These are phyloP conservation scores for Cutaneotrichosporon sp. DNA, from an alignment of 1,284 basidiomycete genomes.

Conservation along the genomic window DNA sequence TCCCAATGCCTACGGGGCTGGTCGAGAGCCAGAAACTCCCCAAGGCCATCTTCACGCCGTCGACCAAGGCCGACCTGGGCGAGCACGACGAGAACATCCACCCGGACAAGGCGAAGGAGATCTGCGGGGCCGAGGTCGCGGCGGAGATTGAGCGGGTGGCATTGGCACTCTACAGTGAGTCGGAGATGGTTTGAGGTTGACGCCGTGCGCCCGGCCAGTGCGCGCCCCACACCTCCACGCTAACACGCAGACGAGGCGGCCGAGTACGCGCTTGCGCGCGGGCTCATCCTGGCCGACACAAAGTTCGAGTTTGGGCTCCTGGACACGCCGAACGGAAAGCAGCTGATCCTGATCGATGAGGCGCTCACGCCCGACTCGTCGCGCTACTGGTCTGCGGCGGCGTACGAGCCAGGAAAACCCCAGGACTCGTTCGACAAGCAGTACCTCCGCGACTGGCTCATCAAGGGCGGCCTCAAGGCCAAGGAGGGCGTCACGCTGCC, in stretches of 20 bases:
- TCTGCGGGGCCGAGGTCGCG: constrained; percentile 48
- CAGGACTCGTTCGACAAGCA: constrained; percentile 98
- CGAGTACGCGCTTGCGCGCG: constrained; percentile 66
- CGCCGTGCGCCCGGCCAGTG: no score
- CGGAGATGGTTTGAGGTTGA: no score
- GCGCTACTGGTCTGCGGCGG: constrained; percentile 83
- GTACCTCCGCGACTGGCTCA: constrained; percentile 86
- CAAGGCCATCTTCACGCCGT: constrained; percentile 88
- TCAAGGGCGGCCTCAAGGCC: constrained; percentile 64
- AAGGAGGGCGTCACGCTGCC: constrained; percentile 71
- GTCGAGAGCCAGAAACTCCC: constrained; percentile 80
- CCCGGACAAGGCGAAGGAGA: constrained; percentile 61
- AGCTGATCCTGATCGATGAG: constrained; percentile 89
- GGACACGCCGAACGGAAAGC: constrained; percentile 44
- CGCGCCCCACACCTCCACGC: not conserved
- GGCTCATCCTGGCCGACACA: constrained; percentile 94
- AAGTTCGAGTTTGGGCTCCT: constrained; percentile 84
- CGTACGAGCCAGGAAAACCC: constrained; percentile 67
- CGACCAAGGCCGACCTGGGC: constrained; percentile 93
- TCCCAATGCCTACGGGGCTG: constrained; percentile 67
- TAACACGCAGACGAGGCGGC: constrained; percentile 58
- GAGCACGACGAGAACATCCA: constrained; percentile 97
- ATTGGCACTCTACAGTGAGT: constrained; percentile 46
- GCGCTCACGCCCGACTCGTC: constrained; percentile 95
- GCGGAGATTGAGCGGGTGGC: constrained; percentile 46